Base-by-base conservation (phyloP, 108 stramenopile genomes). In the Cyclotella choctawhatcheeana region DNA sequence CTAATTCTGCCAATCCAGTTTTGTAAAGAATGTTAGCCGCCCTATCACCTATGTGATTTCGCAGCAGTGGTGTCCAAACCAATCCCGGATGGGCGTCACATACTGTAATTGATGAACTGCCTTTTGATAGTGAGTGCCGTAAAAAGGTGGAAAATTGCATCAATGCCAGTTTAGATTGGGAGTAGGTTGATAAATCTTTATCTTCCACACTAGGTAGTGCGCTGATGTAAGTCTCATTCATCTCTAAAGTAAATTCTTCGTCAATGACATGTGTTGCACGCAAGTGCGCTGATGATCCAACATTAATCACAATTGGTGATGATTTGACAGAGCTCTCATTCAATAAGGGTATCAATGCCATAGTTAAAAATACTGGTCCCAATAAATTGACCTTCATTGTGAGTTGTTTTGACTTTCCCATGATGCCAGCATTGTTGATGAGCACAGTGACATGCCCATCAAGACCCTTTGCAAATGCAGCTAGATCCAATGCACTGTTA, bases 61-160 rank as follows among this genome's bases (percentile, higher is more conserved):
- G 58, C n/a, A 80, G 48, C 7, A 80, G 54, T 8, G 79, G 67
- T 26, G 79, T 80, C 79, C 79, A 80, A 18, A 80, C 79, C 72
- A 80, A 69, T 26, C 79, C 79, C 5, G 79, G 79, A 33, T 80
- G 79, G 4, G 72, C 79, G 43, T 80, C 72, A 43, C 56, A 18
- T 34, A 80, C 56, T 64, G 40, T 56, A 33, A 80, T 52, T 31
- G 51, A 20, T 24, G 32, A 22, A 25, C 30, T 50, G 45, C 21
- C 24, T 5, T 50, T 40, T 21, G 71, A 64, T 52, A n/a, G n/a
- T n/a, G n/a, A n/a, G n/a, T n/a, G n/a, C n/a, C 79, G 66, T 3
- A 80, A 33, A 13, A 80, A 51, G 4, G 79, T 80, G 20, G 79
- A 73, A 20, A 73, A 80, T 62, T 80, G 79, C 63, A 80, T 56